Evolutionary conservation across 352 stramenopile species (phyloP).

Genomic region (Globisporangium cederbergense): DNA sequence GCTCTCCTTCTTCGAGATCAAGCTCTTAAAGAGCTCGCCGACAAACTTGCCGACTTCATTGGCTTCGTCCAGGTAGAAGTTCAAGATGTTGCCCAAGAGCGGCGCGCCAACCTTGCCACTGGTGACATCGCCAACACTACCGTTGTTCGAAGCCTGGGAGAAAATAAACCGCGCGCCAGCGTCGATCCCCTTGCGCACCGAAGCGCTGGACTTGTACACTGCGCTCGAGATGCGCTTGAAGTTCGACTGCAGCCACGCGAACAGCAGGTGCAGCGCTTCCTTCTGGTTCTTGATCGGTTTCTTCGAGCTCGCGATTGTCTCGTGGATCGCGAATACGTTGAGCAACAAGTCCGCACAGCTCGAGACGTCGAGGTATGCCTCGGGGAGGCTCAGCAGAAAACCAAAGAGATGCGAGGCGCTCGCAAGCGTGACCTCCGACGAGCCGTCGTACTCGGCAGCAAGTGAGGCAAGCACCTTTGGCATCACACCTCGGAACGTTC

Average conservation of each 20-base stretch:
- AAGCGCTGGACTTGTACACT: neutral
- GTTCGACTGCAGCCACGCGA: constrained; percentile 17
- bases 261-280: constrained; percentile 5
- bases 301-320: neutral
- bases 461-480: constrained; percentile 34
- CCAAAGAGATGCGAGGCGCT: constrained; percentile 21
- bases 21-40: constrained; percentile 25
- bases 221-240: constrained; percentile 18
- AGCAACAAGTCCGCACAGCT: constrained; percentile 17
- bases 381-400: constrained; percentile 33
- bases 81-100: constrained; percentile 29
- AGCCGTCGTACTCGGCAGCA: constrained; percentile 11
- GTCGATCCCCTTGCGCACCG: constrained; percentile 7
- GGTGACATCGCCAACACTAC: neutral
- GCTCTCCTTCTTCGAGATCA: constrained; percentile 3
- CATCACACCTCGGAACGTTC: constrained; percentile 36
- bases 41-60: constrained; percentile 23
- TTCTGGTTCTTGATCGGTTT: neutral
- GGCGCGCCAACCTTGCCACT: neutral
- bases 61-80: constrained; percentile 26
- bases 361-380: constrained; percentile 26
- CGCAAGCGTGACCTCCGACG: neutral
- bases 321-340: constrained; percentile 13
- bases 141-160: neutral
- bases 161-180: constrained; percentile 14